A percentile compares a stretch with the other conserved stretches of the same genome.
These are phyloP conservation scores for Clonostachys rhizophaga DNA, from an alignment of 2,329 filamentous ascomycete species.

Conservation along the genomic window DNA sequence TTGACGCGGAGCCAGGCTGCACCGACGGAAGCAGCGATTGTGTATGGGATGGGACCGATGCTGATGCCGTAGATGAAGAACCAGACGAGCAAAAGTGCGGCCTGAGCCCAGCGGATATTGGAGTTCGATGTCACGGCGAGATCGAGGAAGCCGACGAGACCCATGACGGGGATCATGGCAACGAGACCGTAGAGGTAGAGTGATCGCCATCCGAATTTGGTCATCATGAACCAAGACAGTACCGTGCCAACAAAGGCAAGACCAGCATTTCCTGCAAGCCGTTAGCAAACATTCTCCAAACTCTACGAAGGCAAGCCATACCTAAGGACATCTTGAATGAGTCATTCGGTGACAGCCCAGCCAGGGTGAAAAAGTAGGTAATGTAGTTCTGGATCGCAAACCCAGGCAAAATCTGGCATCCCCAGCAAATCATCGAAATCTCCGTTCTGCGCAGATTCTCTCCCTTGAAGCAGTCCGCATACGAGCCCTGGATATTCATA, in stretches of 20 bases:
- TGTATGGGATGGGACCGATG: conserved; percentile 38
- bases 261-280: conserved; percentile 15
- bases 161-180: conserved; percentile 57
- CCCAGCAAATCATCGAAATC: conserved; percentile 36
- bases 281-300: no score
- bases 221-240: conserved; percentile 32
- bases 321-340: conserved; percentile 29
- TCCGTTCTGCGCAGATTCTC: conserved; percentile 38
- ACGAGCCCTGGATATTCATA: conserved; percentile 29
- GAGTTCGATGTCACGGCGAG: conserved; percentile 57
- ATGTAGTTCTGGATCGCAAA: conserved; percentile 28
- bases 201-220: conserved; percentile 34
- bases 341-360: conserved; percentile 18
- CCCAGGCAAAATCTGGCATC: conserved; percentile 32
- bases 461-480: conserved; percentile 41
- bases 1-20: conserved; percentile 16
- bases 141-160: conserved; percentile 80
- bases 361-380: conserved; percentile 30
- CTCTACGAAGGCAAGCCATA: neutral
- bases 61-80: conserved; percentile 37
- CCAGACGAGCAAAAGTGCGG: conserved; percentile 24
- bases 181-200: conserved; percentile 34
- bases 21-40: conserved; percentile 30
- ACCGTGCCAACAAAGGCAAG: conserved; percentile 37
- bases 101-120: conserved; percentile 17